A percentile compares a stretch with the other conserved stretches of the same genome.
Conservation (phyloP, 2,329 filamentous ascomycete species). For the Arthroderma sp. region DNA sequence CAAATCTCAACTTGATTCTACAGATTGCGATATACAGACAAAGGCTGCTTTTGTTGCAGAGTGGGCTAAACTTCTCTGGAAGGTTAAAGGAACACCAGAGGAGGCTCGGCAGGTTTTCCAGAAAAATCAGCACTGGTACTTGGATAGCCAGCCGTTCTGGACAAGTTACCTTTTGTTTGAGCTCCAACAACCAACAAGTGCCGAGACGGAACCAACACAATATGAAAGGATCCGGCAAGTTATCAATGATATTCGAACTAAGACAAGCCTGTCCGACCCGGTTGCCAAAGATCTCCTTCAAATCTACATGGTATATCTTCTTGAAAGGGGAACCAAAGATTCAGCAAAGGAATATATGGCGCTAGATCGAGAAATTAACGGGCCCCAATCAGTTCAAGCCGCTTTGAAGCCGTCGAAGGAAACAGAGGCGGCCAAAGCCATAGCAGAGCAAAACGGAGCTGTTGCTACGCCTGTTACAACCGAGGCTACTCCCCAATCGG, state of each 20-base stretch:
- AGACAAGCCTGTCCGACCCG: constrained; percentile 54
- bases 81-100: constrained; percentile 64
- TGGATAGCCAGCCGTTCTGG: constrained; percentile 83
- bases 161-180: constrained; percentile 79
- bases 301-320: constrained; percentile 69
- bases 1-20: constrained; percentile 64
- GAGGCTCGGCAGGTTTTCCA: constrained; percentile 74
- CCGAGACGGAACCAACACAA: constrained; percentile 50
- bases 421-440: constrained; percentile 7
- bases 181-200: constrained; percentile 61
- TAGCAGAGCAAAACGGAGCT: constrained; percentile 8
- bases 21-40: constrained; percentile 58
- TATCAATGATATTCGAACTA: constrained; percentile 58
- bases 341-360: constrained; percentile 75
- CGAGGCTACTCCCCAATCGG: constrained; percentile 3
- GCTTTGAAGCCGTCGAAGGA: constrained; percentile 19
- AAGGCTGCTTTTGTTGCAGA: constrained; percentile 81
- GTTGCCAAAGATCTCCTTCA: constrained; percentile 64
- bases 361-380: constrained; percentile 77
- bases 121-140: constrained; percentile 70
- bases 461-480: constrained; percentile 5
- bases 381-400: constrained; percentile 34
- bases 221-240: constrained; percentile 68
- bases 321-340: constrained; percentile 68
- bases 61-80: constrained; percentile 79